These are phyloP conservation scores for Colletotrichum horii DNA, from an alignment of 2,329 filamentous ascomycete genomes.

Conservation along the genomic window DNA sequence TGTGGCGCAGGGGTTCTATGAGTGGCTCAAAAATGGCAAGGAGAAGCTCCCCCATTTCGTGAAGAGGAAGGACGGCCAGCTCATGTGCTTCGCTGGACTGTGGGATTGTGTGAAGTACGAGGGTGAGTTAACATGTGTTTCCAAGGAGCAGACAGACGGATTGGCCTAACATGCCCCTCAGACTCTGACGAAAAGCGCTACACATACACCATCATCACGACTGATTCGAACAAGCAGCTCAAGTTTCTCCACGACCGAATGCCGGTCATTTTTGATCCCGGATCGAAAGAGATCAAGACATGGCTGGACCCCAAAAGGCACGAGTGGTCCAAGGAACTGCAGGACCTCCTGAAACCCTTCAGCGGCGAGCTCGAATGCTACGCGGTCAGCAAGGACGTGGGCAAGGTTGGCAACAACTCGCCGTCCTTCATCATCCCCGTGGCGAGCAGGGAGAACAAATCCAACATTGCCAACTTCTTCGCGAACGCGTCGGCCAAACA, in stretches of 20 bases:
- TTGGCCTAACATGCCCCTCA: background rate
- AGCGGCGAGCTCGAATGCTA: constrained; percentile 83
- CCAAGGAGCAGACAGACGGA: background rate
- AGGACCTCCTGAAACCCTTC: constrained; percentile 80
- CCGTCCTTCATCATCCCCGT: constrained; percentile 83
- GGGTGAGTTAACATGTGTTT: constrained; percentile 47
- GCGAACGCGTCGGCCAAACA: constrained; percentile 57
- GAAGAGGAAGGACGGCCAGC: constrained; percentile 78
- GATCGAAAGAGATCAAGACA: constrained; percentile 68
- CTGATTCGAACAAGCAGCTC: constrained; percentile 80
- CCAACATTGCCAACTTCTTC: constrained; percentile 92
- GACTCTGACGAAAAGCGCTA: constrained; percentile 74
- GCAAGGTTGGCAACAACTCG: constrained; percentile 92
- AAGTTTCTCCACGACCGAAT: constrained; percentile 92
- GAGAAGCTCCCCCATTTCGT: constrained; percentile 87
- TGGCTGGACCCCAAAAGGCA: constrained; percentile 80
- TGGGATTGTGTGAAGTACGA: constrained; percentile 90
- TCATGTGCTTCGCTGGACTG: constrained; percentile 90
- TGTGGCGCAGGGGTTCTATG: constrained; percentile 91
- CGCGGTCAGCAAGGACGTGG: constrained; percentile 85
- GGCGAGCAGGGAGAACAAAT: constrained; percentile 86
- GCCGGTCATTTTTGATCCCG: constrained; percentile 88
- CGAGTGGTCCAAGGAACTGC: constrained; percentile 81
- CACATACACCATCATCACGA: constrained; percentile 95
- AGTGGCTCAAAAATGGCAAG: constrained; percentile 87